Base-by-base conservation (phyloP, 495 filamentous ascomycete genomes). In the Aspergillus bertholletiae region DNA sequence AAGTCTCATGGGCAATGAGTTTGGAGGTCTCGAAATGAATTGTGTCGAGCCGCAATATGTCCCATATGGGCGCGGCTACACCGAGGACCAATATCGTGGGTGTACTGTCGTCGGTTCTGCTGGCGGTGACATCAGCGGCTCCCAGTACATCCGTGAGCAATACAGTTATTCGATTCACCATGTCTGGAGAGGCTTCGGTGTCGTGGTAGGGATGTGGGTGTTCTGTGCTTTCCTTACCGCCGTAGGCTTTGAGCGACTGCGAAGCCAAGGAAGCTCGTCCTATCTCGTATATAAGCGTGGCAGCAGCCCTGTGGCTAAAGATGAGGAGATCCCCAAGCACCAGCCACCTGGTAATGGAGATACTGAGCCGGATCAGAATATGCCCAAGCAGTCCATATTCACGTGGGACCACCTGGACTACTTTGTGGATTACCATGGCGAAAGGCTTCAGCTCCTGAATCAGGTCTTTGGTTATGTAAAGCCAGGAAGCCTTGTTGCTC, bases 1-100 rank as follows among this genome's bases (percentile, higher is more conserved):
- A 69, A 78, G 86, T 0, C 70, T 97, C 12, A 89, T 97, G 86
- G 84, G 93, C 46, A 96, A 96, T 65, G 92, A 96, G 69, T 97
- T 96, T 63, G 75, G 81, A 49, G 72, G 76, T 26, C 82, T 93
- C 59, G 87, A 92, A 82, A 79, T 89, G 53, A 85, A 90, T 47
- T 90, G 92, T 60, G 89, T 92, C 58, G 74, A 75, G 21, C 65
- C 79, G 0, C 76, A 84, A 23, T 79, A 85, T 37, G 71, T 92
- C 46, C 81, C 75, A 0, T 92, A 88, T 52, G 82, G 80, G 0
- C 57, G 73, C 17, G 77, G 83, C 13, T 87, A 85, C 0, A 68
- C 88, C 2, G 70, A 84, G 9, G 86, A 85, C 0, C 66, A 72
- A 3, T 68, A 88, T 61, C 85, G 90, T 60, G 86, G 88, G 3